These are phyloP conservation scores for Eremothecium coryli DNA, from an alignment of 1,139 yeast species.

Conservation along the genomic window DNA sequence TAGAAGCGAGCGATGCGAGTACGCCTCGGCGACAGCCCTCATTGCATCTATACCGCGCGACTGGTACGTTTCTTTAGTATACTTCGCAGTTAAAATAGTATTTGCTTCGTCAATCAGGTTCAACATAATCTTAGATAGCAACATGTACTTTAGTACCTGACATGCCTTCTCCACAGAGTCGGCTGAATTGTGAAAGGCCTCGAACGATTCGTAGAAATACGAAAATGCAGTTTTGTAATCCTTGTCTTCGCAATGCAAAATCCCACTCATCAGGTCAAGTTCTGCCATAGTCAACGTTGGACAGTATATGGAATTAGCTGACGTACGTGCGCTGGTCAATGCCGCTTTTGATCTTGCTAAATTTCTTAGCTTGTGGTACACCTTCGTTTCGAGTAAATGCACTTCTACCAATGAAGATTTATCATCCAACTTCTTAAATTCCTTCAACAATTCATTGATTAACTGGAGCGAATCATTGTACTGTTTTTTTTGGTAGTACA, in stretches of 20 bases:
- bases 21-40: constrained; percentile 87
- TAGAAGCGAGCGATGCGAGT: constrained; percentile 77
- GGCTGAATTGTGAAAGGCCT: constrained; percentile 52
- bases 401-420: constrained; percentile 93
- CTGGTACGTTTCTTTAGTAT: constrained; percentile 63
- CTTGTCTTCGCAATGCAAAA: constrained; percentile 91
- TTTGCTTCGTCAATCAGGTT: constrained; percentile 81
- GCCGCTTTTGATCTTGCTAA: constrained; percentile 90
- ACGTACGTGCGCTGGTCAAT: constrained; percentile 88
- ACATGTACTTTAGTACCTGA: constrained; percentile 80
- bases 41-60: constrained; percentile 77
- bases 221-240: constrained; percentile 96
- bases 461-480: constrained; percentile 67
- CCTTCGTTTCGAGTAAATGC: constrained; percentile 82
- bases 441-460: constrained; percentile 63
- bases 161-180: constrained; percentile 56
- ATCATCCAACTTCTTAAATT: constrained; percentile 90
- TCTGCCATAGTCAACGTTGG: constrained; percentile 94
- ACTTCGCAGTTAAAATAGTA: constrained; percentile 65
- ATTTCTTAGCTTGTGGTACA: constrained; percentile 85
- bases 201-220: constrained; percentile 90
- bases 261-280: constrained; percentile 90
- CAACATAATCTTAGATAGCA: constrained; percentile 87
- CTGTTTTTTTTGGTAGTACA: constrained; percentile 55
- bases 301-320: constrained; percentile 91